Conservation (phyloP, 2,329 filamentous ascomycete genomes). For the Cytospora schulzeri region DNA sequence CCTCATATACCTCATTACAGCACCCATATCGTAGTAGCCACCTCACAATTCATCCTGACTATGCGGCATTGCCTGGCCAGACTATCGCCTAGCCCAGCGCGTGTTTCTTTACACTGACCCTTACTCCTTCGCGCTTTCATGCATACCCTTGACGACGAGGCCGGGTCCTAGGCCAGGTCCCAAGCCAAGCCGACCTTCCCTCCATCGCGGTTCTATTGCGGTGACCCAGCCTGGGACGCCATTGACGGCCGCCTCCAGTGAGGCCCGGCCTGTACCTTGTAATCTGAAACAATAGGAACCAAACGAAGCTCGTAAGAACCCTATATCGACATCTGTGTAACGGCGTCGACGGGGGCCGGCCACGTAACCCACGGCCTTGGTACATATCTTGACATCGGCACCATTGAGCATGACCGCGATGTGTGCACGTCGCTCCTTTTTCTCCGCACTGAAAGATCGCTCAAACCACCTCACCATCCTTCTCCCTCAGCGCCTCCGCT, state of each 20-base stretch:
- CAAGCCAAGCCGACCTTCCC: not conserved
- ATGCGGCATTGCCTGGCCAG: not conserved
- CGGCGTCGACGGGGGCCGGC: not conserved
- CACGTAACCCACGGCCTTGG: not conserved
- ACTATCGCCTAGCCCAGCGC: not conserved
- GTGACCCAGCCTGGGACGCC: not conserved
- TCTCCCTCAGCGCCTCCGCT: constrained; percentile 55
- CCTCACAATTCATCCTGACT: not conserved
- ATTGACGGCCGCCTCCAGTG: not conserved
- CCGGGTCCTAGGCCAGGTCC: not conserved
- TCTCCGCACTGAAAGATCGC: not conserved
- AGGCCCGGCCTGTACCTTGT: not conserved
- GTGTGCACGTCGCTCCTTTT: not conserved
- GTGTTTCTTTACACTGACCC: not conserved
- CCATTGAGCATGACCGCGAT: not conserved
- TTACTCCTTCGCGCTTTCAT: not conserved
- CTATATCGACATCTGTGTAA: not conserved
- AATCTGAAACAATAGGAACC: not conserved
- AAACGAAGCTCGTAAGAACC: not conserved
- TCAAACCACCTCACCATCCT: constrained; percentile 50
- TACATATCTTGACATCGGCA: not conserved
- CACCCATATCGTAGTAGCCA: not conserved
- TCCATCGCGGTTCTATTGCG: not conserved
- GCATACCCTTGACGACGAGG: not conserved
- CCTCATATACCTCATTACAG: not conserved